Evolutionary conservation across 148 eudicot genomes (phyloP), one percentile per base, ranked within the genome.

Genomic region (Nepenthes gracilis): DNA sequence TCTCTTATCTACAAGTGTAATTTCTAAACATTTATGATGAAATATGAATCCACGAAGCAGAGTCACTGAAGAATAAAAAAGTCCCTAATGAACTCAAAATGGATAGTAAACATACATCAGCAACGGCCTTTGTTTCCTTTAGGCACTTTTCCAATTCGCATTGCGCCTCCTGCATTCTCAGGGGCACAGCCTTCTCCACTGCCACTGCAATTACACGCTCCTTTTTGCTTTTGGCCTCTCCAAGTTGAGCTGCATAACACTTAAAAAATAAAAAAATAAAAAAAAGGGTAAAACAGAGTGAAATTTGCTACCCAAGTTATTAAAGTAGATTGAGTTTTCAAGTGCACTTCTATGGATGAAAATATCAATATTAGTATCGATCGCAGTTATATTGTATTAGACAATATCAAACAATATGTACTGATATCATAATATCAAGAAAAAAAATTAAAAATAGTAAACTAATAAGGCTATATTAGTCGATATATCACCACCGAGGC

Each of bases 221-320:
- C 75, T 73, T 86, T 66, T 65, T 70, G 77, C 75, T 75, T 75
- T 62, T 94, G 45, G 85, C 83, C 73, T 88, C 99, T 15, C 60
- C 74, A 64, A 93, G 89, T 49, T 75, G 78, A 45, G 84, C 71
- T 78, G 88, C 96, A 79, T 84, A 89, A 66, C 84, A 77, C 99
- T 93, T 81, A 60, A 63, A 58, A 47, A 50, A 48, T 59, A 55
- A 12, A 49, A 49, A 8, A 4, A 40, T 0, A 0, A 45, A 45
- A 11, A 45, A 45, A 45, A 45, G 0, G 11, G 48, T 45, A 45
- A 45, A 11, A 0, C 6, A 45, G 48, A 45, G 48, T 6, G 48
- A 45, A 45, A 45, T 45, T 6, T 45, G 48, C 23, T 23, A 23
- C 23, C 23, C 23, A 23, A 23, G 23, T 23, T 23, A 23, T 23